Conservation (phyloP, 495 filamentous ascomycete species). For the Hyaloscypha variabilis region DNA sequence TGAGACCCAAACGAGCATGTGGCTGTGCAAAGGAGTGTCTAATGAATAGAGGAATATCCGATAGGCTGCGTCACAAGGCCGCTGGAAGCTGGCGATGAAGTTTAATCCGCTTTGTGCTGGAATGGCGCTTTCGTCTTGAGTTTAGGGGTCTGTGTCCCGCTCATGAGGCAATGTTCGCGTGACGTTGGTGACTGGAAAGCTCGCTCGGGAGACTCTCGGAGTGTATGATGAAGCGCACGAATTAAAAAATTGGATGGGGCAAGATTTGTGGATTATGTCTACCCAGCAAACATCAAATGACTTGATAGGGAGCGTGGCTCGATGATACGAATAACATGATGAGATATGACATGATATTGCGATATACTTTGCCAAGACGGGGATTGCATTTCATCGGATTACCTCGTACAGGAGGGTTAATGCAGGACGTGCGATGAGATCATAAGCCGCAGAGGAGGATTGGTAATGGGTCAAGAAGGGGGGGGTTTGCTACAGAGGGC, state of each 20-base stretch:
- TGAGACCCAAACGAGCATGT: not conserved
- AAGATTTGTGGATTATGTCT: not conserved
- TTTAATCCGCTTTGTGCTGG: not conserved
- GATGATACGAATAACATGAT: not conserved
- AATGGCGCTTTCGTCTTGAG: not conserved
- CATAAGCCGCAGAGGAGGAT: slow-evolving; percentile 6
- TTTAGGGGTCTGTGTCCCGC: not conserved
- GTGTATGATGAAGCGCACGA: no score
- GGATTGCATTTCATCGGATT: not conserved
- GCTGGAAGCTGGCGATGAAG: not conserved
- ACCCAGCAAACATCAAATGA: no score
- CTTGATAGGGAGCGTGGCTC: no score
- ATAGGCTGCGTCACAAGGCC: not conserved
- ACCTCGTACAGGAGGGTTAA: not conserved
- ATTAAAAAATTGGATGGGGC: not conserved
- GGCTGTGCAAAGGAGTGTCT: not conserved
- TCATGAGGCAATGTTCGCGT: not conserved
- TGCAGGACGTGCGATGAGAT: slow-evolving; percentile 12
- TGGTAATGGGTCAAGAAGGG: not conserved
- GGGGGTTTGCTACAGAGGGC: not conserved
- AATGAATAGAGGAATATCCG: not conserved
- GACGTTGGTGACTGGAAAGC: not conserved
- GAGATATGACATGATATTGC: not conserved
- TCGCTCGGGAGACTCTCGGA: not conserved
- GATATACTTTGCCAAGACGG: not conserved